Evolutionary conservation across 1,284 basidiomycete species (phyloP), one percentile per base, ranked within the genome.

Genomic region (Papiliotrema terrestris): DNA sequence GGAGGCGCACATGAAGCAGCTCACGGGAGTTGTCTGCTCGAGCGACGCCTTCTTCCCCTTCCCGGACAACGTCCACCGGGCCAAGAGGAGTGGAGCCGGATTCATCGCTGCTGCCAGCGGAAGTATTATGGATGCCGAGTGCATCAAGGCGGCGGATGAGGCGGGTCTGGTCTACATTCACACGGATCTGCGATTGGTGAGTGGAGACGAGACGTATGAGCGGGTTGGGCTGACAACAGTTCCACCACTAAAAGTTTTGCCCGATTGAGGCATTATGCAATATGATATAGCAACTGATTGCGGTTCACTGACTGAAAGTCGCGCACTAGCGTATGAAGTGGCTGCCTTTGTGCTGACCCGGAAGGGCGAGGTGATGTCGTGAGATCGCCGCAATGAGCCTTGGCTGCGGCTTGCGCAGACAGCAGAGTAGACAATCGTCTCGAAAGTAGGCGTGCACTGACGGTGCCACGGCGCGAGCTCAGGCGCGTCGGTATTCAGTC

Each of bases 1-100:
- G 70, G 83, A 80, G 64, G 82, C 81, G 51, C 91, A 91, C 83
- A 84, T 85, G 58, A 76, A 71, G 54, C 79, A 86, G 78, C 78
- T 96, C 57, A 85, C 86, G 52, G 89, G 85, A 36, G 95, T 98
- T 48, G 86, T 89, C 8, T 94, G 94, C 75, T 91, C 91, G 37
- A 92, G 89, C 62, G 96, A 98, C 69, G 95, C 95, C 55, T 98
- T 98, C 83, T 98, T 98, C 90, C 95, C 95, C 39, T 98, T 98
- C 86, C 86, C 93, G 8, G 96, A 98, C 78, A 99, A 98, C 70
- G 95, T 99, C 42, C 89, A 97, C 76, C 83, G 95, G 54, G 91
- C 91, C 49, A 83, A 85, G 74, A 87, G 90, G 80, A 93, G 90
- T 60, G 95, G 95, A 1, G 92, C 91, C 49, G 85, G 80, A 71